Conservation (phyloP, 305 asterid genomes). For the Fraxinus xanthoxyloides region DNA sequence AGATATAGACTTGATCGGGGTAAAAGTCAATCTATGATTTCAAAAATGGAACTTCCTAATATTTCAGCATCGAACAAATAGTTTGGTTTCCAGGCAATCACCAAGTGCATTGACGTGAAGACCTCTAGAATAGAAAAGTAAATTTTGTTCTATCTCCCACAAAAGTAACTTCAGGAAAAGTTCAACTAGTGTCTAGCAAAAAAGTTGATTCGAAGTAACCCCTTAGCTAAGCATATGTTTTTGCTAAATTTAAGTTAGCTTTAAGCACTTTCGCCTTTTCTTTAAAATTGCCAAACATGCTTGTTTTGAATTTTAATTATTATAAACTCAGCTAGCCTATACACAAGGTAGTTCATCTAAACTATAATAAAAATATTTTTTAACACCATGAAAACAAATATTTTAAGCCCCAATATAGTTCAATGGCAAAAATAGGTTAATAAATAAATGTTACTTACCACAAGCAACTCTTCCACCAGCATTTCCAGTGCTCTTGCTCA, state of each 20-base stretch:
- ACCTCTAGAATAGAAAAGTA: neutral
- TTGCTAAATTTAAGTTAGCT: neutral
- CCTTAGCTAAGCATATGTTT: neutral
- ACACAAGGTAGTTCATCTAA: neutral
- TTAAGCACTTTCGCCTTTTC: neutral
- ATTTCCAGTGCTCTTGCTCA: conserved; percentile 92
- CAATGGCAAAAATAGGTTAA: neutral
- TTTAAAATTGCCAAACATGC: neutral
- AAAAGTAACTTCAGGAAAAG: neutral
- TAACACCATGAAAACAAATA: neutral
- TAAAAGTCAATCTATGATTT: neutral
- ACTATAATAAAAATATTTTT: neutral
- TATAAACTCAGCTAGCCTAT: neutral
- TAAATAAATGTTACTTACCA: conserved; percentile 42
- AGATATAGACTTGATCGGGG: neutral
- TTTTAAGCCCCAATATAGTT: neutral
- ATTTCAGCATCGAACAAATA: neutral
- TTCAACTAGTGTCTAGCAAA: neutral
- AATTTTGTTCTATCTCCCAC: neutral
- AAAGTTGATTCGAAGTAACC: neutral
- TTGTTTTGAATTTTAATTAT: neutral
- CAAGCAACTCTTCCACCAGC: conserved; percentile 98
- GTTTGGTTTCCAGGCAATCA: neutral
- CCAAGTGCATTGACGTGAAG: neutral
- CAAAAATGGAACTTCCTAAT: neutral